These are phyloP conservation scores for Candida pini DNA, from an alignment of 805 yeast species.

Conservation along the genomic window DNA sequence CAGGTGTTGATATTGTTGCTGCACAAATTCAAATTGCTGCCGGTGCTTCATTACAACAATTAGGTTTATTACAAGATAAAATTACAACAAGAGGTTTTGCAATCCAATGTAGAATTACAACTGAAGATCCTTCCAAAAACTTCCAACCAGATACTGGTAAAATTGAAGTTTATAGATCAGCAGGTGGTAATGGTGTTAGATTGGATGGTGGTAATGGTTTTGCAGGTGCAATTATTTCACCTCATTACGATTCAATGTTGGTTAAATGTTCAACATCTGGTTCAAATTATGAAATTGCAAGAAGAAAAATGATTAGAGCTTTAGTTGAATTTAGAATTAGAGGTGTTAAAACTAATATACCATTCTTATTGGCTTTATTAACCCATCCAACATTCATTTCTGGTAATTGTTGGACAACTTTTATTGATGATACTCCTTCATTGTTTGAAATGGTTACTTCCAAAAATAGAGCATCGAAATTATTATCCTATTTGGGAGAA, in stretches of 20 bases:
- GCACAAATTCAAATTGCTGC: conserved; percentile 99
- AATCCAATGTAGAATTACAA: conserved; percentile 97
- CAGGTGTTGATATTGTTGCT: conserved; percentile 96
- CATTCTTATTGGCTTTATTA: conserved; percentile 85
- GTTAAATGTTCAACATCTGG: conserved; percentile 98
- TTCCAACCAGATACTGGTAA: conserved; percentile 99
- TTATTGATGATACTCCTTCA: conserved; percentile 96
- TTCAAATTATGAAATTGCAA: conserved; percentile 90
- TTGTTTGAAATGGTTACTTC: conserved; percentile 92
- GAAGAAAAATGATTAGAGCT: conserved; percentile 97
- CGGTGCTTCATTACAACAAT: conserved; percentile 88
- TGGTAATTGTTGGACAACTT: conserved; percentile 96
- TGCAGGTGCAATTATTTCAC: conserved; percentile 94
- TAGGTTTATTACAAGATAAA: conserved; percentile 90
- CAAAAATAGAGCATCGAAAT: conserved; percentile 94
- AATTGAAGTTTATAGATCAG: conserved; percentile 94
- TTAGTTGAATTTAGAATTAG: conserved; percentile 96
- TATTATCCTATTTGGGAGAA: conserved; percentile 87
- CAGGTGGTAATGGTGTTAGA: conserved; percentile 99
- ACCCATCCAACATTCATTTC: conserved; percentile 82
- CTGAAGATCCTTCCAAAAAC: conserved; percentile 94
- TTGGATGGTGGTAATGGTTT: conserved; percentile 98
- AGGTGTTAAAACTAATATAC: conserved; percentile 98
- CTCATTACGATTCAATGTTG: conserved; percentile 97
- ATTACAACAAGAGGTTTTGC: conserved; percentile 97